Base-by-base conservation (phyloP, 164 flowering plant genomes). In the Chimonanthus salicifolius region DNA sequence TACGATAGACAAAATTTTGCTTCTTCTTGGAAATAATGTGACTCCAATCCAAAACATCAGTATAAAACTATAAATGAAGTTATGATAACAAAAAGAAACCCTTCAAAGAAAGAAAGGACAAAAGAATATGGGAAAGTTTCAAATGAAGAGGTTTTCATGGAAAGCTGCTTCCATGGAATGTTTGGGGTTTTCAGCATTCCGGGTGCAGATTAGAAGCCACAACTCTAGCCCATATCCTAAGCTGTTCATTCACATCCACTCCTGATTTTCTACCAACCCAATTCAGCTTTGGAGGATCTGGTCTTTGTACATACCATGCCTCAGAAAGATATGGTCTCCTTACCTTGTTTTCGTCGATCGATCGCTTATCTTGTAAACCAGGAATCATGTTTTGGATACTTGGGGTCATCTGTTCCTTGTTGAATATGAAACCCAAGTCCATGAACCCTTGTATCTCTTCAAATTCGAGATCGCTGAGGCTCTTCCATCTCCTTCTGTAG, bases 141-240 rank as follows among this genome's bases (percentile, higher is more conserved):
- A 33, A 33, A 33, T 33, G 33, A 33, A 33, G 33, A 33, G 33
- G 33, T 33, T 33, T 33, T 33, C 33, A 0, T 33, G 33, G 33
- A 33, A 33, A 33, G 33, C 33, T 33, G 33, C 33, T 33, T 33
- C 33, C 1, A 33, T 33, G 33, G 33, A 33, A 33, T 33, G 33
- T 33, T 33, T 33, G 33, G 33, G 1, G 33, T 33, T 33, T 48
- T 54, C 58, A 67, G 16, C 69, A 70, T 45, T 75, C 60, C n/a
- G 54, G 68, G 73, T 44, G 49, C 46, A 88, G 88, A 62, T 90
- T 88, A 9, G 89, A 86, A 43, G 98, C 98, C 62, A 93, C 94
- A 67, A 86, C 81, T 84, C 90, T 83, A 2, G 98, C 98, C 98
- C 98, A 93, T 62, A 81, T 86, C 83, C 83, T 93, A 78, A 93